Evolutionary conservation across 176 grass and related monocot species (phyloP).

Genomic region (Aegilops tauschii): DNA sequence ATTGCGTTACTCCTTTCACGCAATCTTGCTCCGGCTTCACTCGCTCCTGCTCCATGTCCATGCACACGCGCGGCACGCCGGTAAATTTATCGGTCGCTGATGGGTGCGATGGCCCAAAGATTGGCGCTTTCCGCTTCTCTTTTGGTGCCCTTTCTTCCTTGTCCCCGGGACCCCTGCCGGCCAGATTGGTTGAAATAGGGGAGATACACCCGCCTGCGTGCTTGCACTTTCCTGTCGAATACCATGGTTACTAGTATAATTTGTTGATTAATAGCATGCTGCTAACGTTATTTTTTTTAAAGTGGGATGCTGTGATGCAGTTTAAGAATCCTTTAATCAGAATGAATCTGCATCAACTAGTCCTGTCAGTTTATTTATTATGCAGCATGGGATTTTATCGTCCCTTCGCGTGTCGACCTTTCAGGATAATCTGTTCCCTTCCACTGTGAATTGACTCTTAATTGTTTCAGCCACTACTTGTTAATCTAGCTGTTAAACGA

Average conservation of each 20-base stretch:
- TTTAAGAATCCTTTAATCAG: not conserved
- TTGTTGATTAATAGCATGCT: not conserved
- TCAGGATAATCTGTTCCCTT: not conserved
- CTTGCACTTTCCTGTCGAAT: not conserved
- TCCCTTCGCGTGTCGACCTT: not conserved
- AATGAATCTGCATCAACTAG: constrained; percentile 2
- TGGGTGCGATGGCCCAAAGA: not conserved
- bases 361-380: not conserved
- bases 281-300: too few species aligned
- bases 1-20: not conserved
- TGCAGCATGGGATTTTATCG: not conserved
- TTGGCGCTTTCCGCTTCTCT: not conserved
- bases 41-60: not conserved
- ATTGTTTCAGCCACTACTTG: not conserved
- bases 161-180: not conserved
- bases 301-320: not conserved
- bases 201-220: not conserved
- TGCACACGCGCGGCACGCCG: not conserved
- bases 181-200: not conserved
- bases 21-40: not conserved
- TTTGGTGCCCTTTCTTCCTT: not conserved
- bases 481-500: not conserved
- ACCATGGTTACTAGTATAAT: not conserved
- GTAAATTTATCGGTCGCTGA: not conserved
- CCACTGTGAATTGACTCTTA: not conserved